Base-by-base conservation (phyloP, 768 basidiomycete species). In the Suillus brevipes region DNA sequence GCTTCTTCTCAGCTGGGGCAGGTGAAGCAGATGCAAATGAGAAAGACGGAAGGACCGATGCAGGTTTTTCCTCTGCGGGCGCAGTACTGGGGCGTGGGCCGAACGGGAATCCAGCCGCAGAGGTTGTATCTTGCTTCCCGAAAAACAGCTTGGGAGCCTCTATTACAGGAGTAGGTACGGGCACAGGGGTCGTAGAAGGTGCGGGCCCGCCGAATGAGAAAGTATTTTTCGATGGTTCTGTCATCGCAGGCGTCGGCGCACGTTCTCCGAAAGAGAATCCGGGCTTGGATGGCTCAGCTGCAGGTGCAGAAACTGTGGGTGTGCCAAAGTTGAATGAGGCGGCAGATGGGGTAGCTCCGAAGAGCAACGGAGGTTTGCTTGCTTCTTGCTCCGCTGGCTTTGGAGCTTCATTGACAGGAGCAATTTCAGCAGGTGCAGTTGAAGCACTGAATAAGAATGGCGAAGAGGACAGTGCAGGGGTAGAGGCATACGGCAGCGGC, bases 61-160 rank as follows among this genome's bases (percentile, higher is more conserved):
- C 43, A 43, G 71, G 62, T 62, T 75, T 77, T 38, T 65, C 77
- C 23, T 73, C 68, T 34, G 61, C 61, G 12, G 66, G 69, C 31
- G 72, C 72, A 12, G 73, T 68, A 20, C 52, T 68, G 8, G 71
- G 71, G 34, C 69, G 65, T 57, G 67, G 71, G 14, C 80, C 81
- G 67, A 89, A 88, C 6, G 80, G 71, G 70, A 88, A 88, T 20
- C 40, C 28, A 31, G 58, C 1, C 18, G 76, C 60, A 56, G 70
- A 67, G 45, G 65, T 40, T 62, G 72, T 68, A 42, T 69, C 63
- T 49, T 72, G 71, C 12, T 70, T 65, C 38, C 79, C 77, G 56
- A 86, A 85, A 8, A 77, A 36, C 2, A 84, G 75, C 68, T 85
- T 84, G 0, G 82, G 73, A 0, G 78, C 70, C 31, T 84, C 81